Evolutionary conservation across 108 stramenopile genomes (phyloP).

Genomic region (Conticribra weissflogii): DNA sequence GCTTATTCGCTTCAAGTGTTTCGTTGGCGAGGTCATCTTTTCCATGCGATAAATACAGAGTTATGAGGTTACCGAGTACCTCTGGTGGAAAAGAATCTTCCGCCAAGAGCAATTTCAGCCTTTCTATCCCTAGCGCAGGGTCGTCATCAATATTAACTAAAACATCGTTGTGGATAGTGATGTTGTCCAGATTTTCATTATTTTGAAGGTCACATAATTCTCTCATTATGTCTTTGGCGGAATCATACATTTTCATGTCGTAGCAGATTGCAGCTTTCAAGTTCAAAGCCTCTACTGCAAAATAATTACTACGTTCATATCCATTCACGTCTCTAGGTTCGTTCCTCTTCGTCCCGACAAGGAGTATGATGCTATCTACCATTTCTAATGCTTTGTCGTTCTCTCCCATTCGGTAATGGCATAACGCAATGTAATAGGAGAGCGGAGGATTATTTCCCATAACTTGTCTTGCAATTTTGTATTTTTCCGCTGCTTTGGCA

Average conservation of each 20-base stretch:
- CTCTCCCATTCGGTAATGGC: slow-evolving; percentile 76
- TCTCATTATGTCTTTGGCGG: slow-evolving; percentile 69
- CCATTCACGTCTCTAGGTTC: slow-evolving; percentile 62
- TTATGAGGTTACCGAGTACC: slow-evolving; percentile 84
- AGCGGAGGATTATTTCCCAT: slow-evolving; percentile 77
- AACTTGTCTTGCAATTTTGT: slow-evolving; percentile 68
- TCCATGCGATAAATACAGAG: slow-evolving; percentile 74
- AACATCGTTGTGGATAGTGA: slow-evolving; percentile 88
- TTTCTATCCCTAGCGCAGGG: slow-evolving; percentile 67
- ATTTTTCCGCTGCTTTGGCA: slow-evolving; percentile 65
- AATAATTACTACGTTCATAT: slow-evolving; percentile 50
- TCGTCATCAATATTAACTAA: slow-evolving; percentile 72
- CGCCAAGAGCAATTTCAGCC: slow-evolving; percentile 72
- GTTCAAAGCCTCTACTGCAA: slow-evolving; percentile 83
- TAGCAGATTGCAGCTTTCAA: slow-evolving; percentile 86
- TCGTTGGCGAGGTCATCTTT: slow-evolving; percentile 82
- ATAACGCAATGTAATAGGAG: slow-evolving; percentile 89
- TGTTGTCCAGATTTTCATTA: slow-evolving; percentile 79
- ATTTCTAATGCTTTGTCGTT: slow-evolving; percentile 62
- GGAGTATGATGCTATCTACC: slow-evolving; percentile 73
- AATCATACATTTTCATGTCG: slow-evolving; percentile 52
- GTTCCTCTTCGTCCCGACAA: slow-evolving; percentile 34
- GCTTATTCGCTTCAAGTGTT: slow-evolving; percentile 72
- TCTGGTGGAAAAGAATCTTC: slow-evolving; percentile 85
- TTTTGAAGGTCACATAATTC: slow-evolving; percentile 72